phyloP scores from a whole-genome alignment of 164 flowering plant genomes.

The Tetracentron sinense region DNA sequence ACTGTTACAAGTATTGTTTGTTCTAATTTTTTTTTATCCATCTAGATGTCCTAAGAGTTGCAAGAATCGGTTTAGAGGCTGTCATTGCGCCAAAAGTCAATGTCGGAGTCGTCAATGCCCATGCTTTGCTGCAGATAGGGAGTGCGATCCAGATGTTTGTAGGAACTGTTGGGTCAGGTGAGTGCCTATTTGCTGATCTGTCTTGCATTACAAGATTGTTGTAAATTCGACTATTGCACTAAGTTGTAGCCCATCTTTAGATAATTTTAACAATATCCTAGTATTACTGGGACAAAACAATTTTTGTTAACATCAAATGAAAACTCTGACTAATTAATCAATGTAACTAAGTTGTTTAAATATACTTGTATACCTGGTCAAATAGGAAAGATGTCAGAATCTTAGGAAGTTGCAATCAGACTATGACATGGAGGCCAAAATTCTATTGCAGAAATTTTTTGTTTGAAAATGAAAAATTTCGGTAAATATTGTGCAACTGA shows the following conservation, averaged over 20 bases:
- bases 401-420: neutral
- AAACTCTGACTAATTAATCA: no score
- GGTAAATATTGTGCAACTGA: no score
- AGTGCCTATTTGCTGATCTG: slow-evolving; percentile 11
- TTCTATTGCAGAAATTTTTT: no score
- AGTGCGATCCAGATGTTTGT: slow-evolving; percentile 99
- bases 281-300: no score
- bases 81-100: slow-evolving; percentile 99
- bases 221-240: neutral
- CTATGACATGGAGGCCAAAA: neutral
- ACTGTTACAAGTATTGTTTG: neutral
- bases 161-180: slow-evolving; percentile 99
- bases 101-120: slow-evolving; percentile 99
- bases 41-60: slow-evolving; percentile 90
- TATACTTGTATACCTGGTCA: no score
- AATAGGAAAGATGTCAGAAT: neutral
- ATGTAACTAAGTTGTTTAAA: no score
- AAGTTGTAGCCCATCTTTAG: no score
- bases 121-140: slow-evolving; percentile 98
- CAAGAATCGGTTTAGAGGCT: slow-evolving; percentile 96
- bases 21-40: neutral
- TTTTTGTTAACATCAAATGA: no score
- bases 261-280: no score
- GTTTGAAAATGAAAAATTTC: no score
- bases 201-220: neutral